Evolutionary conservation across 2,329 filamentous ascomycete species (phyloP).

Genomic region (Sclerotinia spermophila): DNA sequence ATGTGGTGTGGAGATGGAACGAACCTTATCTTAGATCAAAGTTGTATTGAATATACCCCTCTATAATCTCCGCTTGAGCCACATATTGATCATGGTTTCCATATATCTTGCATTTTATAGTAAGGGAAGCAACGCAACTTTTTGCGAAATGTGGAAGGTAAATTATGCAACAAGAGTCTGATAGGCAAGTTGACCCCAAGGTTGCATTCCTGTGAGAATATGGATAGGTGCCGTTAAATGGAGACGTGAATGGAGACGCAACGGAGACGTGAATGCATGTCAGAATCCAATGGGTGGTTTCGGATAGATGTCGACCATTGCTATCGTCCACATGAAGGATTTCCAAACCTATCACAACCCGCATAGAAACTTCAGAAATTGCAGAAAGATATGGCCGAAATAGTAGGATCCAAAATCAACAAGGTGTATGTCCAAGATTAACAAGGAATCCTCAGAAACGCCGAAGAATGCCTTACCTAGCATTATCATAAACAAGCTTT

Average conservation of each 20-base stretch:
- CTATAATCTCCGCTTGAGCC: not conserved
- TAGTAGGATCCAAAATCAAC: not conserved
- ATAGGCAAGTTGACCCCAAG: not conserved
- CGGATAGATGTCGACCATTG: not conserved
- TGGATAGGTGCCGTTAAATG: not conserved
- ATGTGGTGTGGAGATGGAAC: not conserved
- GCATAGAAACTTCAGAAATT: not conserved
- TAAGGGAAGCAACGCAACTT: not conserved
- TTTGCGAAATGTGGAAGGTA: conserved; percentile 4
- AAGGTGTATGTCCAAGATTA: not conserved
- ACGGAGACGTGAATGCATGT: not conserved
- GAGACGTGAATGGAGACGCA: not conserved
- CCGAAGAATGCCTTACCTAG: not conserved
- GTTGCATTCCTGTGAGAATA: not conserved
- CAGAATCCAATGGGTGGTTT: not conserved
- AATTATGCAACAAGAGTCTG: not conserved
- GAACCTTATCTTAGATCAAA: conserved; percentile 16
- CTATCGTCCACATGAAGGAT: not conserved
- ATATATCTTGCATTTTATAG: not conserved
- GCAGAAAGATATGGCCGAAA: not conserved
- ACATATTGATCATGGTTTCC: conserved; percentile 1
- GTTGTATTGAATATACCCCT: not conserved
- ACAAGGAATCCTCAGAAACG: not conserved
- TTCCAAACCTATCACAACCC: not conserved
- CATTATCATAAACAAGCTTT: not conserved